A percentile compares a stretch with the other conserved stretches of the same genome.
phyloP scores from a whole-genome alignment of 2,329 filamentous ascomycete species.

The Epichloe scottii region DNA sequence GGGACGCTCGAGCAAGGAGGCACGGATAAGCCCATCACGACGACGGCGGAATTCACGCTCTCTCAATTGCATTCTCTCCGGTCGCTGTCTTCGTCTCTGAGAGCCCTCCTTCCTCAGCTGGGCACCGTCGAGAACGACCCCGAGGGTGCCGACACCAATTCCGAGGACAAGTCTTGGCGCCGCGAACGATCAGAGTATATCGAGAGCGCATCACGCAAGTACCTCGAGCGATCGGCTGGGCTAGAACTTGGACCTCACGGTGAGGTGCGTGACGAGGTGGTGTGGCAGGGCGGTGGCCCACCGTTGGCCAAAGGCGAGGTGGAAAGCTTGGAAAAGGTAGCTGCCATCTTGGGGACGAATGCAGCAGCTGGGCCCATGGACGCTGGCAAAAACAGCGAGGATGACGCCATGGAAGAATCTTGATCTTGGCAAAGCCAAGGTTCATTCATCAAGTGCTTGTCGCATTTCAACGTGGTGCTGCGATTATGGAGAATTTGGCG shows the following conservation, averaged over 20 bases:
- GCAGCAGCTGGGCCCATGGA: slow-evolving; percentile 1
- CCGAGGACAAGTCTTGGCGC: slow-evolving; percentile 39
- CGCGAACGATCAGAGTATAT: slow-evolving; percentile 71
- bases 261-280: slow-evolving; percentile 51
- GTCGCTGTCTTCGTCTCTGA: slow-evolving; percentile 46
- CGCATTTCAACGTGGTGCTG: too few relatives aligned
- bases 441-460: too few relatives aligned
- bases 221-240: slow-evolving; percentile 59
- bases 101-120: slow-evolving; percentile 54
- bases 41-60: slow-evolving; percentile 65
- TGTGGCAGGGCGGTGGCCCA: slow-evolving; percentile 46
- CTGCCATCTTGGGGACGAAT: slow-evolving; percentile 28
- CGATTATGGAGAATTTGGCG: background rate
- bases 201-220: slow-evolving; percentile 63
- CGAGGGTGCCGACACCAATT: slow-evolving; percentile 16
- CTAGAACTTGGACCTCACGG: slow-evolving; percentile 51
- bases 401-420: slow-evolving; percentile 18
- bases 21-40: slow-evolving; percentile 45
- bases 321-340: slow-evolving; percentile 41
- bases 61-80: slow-evolving; percentile 74
- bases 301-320: slow-evolving; percentile 40
- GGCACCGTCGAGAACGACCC: background rate
- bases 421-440: slow-evolving; percentile 2
- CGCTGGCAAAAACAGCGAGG: slow-evolving; percentile 1
- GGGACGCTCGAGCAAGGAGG: slow-evolving; percentile 38